phyloP scores from a whole-genome alignment of 306 rosid genomes.

The Vigna mungo region DNA sequence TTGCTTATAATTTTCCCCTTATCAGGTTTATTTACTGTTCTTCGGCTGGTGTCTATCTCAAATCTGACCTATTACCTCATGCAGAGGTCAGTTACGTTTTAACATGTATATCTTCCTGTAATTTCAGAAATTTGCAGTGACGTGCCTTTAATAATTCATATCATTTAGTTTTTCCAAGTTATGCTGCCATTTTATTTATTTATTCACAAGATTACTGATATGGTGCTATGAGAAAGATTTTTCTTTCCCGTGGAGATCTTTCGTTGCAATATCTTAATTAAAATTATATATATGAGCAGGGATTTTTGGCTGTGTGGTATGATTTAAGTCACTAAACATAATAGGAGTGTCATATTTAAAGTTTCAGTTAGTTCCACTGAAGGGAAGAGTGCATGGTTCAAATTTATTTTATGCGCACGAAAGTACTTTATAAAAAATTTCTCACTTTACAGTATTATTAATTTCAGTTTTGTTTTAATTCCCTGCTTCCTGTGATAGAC shows the following conservation, averaged over 20 bases:
- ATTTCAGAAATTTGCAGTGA: not conserved
- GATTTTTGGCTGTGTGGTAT: not conserved
- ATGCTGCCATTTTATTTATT: too few species aligned
- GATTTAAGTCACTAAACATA: not conserved
- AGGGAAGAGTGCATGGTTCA: not conserved
- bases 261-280: not conserved
- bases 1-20: slow-evolving; percentile 23
- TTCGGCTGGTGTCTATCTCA: slow-evolving; percentile 97
- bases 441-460: not conserved
- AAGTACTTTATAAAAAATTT: not conserved
- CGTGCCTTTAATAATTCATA: not conserved
- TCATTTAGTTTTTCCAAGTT: slow-evolving; percentile 11
- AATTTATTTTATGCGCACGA: not conserved
- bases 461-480: not conserved
- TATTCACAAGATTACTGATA: not conserved
- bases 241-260: not conserved
- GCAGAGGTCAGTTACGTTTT: slow-evolving; percentile 69
- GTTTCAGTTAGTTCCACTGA: not conserved
- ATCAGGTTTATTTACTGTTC: slow-evolving; percentile 98
- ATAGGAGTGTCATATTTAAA: not conserved
- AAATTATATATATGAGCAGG: not conserved
- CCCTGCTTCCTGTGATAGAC: slow-evolving; percentile 50
- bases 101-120: slow-evolving; percentile 9
- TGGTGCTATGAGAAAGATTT: not conserved
- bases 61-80: slow-evolving; percentile 85